These are phyloP conservation scores for Comarum palustre DNA, from an alignment of 306 rosid species.

Conservation along the genomic window DNA sequence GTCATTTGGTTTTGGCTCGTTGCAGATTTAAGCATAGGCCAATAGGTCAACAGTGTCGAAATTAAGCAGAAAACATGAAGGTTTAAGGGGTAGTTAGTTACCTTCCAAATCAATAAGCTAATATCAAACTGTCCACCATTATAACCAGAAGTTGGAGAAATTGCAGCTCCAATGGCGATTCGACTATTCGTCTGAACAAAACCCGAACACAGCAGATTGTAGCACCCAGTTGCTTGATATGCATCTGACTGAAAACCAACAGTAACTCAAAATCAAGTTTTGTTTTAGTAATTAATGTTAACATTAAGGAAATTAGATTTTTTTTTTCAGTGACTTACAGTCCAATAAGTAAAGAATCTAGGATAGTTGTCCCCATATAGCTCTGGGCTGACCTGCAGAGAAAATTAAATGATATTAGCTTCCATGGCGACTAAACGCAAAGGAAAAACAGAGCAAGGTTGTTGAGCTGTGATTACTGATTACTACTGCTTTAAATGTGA, in stretches of 20 bases:
- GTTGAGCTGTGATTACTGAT: slow-evolving; percentile 41
- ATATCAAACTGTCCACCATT: slow-evolving; percentile 83
- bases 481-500: slow-evolving; percentile 39
- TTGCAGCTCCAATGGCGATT: slow-evolving; percentile 96
- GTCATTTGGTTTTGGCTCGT: background rate
- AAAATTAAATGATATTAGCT: slow-evolving; percentile 40
- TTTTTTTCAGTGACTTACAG: slow-evolving; percentile 48
- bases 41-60: background rate
- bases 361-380: slow-evolving; percentile 90
- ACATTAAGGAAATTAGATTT: slow-evolving; percentile 16
- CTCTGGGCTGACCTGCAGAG: slow-evolving; percentile 87
- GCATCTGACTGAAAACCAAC: slow-evolving; percentile 71
- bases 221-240: slow-evolving; percentile 95
- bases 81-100: slow-evolving; percentile 18
- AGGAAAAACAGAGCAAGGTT: slow-evolving; percentile 22
- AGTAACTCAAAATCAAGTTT: background rate
- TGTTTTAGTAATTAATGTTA: background rate
- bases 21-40: background rate
- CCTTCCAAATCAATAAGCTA: slow-evolving; percentile 91
- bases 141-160: slow-evolving; percentile 83
- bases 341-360: slow-evolving; percentile 96
- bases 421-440: slow-evolving; percentile 16
- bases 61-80: no score
- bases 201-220: slow-evolving; percentile 85
- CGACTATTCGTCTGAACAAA: slow-evolving; percentile 83